Base-by-base conservation (phyloP, 2,329 filamentous ascomycete genomes). In the Helotiales sp. region DNA sequence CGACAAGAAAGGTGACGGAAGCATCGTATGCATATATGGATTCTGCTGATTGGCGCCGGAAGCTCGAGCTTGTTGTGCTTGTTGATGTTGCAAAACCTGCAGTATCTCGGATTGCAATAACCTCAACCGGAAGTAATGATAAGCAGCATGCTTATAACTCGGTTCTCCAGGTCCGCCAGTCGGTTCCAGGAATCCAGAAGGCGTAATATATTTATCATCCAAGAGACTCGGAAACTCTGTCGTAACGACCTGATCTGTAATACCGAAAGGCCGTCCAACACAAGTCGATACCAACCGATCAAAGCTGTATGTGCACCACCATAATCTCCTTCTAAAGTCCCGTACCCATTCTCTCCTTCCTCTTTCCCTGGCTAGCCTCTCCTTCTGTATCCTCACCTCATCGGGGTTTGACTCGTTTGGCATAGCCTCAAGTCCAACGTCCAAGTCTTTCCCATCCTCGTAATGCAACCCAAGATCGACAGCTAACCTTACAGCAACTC, bases 281-380 rank as follows among this genome's bases (percentile, higher is more conserved):
- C 93, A 97, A 22, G 91, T 93, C 69, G 91, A 95, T 51, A 98
- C 93, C 5, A 98, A 85, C n/a, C 93, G 85, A 73, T 98, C 93
- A 55, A 98, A 85, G 5, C 91, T 93, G 74, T 98, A 98, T 1
- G 93, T 93, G 75, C 92, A 96, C 93, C 95, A 98, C 92, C 93
- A 98, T 13, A 98, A 79, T 30, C 93, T 84, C 56, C 93, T 83
- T 52, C 92, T 86, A 62, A 96, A 81, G 72, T 98, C 95, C 53
- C 93, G 86, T 36, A 91, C 81, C 82, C 91, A 97, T 73, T 96
- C 85, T 57, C 90, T 83, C 49, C 89, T 83, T 19, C 88, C 79
- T 72, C 87, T 73, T 77, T 89, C 80, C 73, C 79, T 68, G 17
- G 67, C 60, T 42, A 65, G 71, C 47, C 67, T 65, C 54, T 67